Evolutionary conservation across 768 basidiomycete species (phyloP).

Genomic region (Cystofilobasidium bisporidii): DNA sequence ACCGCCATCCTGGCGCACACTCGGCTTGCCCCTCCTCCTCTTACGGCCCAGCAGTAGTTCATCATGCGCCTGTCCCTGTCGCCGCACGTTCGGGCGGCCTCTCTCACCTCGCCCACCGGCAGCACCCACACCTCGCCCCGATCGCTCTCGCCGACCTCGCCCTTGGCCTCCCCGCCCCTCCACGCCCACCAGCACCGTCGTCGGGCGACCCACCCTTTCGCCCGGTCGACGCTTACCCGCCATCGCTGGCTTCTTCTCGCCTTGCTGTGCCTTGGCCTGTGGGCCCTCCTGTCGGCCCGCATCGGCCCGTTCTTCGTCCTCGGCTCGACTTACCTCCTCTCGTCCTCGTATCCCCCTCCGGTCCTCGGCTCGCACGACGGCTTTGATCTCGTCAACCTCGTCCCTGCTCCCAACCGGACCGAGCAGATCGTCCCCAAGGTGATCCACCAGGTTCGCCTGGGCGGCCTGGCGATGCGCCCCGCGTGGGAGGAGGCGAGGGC

Average conservation of each 20-base stretch:
- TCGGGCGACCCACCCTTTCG: neutral
- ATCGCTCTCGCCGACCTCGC: neutral
- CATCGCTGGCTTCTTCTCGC: neutral
- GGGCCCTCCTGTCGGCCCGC: neutral
- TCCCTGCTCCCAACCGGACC: neutral
- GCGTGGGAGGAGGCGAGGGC: neutral
- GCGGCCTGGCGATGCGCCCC: constrained; percentile 7
- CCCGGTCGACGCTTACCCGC: neutral
- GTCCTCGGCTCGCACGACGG: neutral
- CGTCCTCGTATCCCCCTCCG: neutral
- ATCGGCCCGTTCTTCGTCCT: neutral
- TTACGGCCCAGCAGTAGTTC: no score
- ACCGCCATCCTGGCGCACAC: neutral
- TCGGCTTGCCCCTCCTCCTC: neutral
- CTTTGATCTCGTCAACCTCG: constrained; percentile 11
- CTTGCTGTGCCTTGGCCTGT: neutral
- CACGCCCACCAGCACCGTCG: neutral
- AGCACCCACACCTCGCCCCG: no score
- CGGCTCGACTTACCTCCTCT: constrained; percentile 2
- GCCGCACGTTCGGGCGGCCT: no score
- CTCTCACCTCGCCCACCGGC: neutral
- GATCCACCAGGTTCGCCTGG: constrained; percentile 12
- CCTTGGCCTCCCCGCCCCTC: neutral
- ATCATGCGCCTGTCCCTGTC: no score
- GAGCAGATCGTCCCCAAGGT: constrained; percentile 1